phyloP scores from a whole-genome alignment of 805 yeast genomes.

The Torulaspora franciscae region DNA sequence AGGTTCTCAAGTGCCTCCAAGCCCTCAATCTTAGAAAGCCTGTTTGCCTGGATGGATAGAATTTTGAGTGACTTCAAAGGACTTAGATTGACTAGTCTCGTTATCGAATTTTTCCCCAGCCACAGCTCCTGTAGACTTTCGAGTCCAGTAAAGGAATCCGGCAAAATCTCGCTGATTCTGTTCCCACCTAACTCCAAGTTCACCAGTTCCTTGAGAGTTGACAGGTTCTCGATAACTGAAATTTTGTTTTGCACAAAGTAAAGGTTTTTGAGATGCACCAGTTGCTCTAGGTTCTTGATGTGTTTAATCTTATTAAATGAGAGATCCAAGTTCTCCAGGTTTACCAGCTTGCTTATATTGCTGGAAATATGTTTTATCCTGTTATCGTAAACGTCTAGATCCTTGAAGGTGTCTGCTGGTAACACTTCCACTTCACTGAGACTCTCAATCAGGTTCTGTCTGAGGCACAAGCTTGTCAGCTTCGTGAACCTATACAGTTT shows the following conservation, averaged over 20 bases:
- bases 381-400: conserved; percentile 88
- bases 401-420: conserved; percentile 54
- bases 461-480: conserved; percentile 59
- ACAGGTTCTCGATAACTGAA: conserved; percentile 61
- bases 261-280: conserved; percentile 58
- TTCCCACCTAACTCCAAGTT: conserved; percentile 92
- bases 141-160: conserved; percentile 46
- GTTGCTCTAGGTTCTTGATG: conserved; percentile 67
- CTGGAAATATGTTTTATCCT: conserved; percentile 80
- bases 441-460: conserved; percentile 80
- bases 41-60: conserved; percentile 83
- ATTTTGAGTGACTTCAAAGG: conserved; percentile 60
- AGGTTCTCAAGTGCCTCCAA: conserved; percentile 64
- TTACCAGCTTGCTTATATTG: conserved; percentile 54
- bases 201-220: conserved; percentile 49
- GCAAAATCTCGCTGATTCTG: conserved; percentile 43
- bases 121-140: conserved; percentile 67
- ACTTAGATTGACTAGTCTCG: conserved; percentile 56
- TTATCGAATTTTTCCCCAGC: conserved; percentile 85
- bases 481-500: conserved; percentile 51
- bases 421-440: conserved; percentile 63
- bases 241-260: conserved; percentile 89
- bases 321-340: conserved; percentile 63
- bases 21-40: conserved; percentile 74
- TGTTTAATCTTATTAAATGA: conserved; percentile 86